Percentiles rank a stretch among this genome's conserved stretches.
phyloP scores from a whole-genome alignment of 495 filamentous ascomycete species.

The Astrocystis sublimbata region DNA sequence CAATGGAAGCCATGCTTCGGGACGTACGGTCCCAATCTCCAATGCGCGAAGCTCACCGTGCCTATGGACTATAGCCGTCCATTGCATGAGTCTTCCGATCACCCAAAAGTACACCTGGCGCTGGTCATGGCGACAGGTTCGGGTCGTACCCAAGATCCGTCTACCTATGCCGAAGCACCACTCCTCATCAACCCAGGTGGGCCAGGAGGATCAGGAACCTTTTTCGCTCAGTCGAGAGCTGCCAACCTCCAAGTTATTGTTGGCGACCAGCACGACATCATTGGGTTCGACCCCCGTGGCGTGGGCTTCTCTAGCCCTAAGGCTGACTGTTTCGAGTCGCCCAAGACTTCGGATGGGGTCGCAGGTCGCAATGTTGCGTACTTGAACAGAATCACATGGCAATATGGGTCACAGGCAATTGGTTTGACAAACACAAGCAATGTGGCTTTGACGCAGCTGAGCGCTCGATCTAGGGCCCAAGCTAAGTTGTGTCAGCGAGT shows the following conservation, averaged over 20 bases:
- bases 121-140: conserved; percentile 53
- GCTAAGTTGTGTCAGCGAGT: conserved; percentile 40
- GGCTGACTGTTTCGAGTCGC: conserved; percentile 33
- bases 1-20: conserved; percentile 42
- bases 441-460: conserved; percentile 33
- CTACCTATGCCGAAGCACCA: conserved; percentile 22
- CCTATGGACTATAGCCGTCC: conserved; percentile 57
- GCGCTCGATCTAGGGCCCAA: conserved; percentile 30
- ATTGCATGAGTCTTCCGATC: conserved; percentile 34
- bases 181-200: conserved; percentile 44
- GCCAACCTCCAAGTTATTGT: conserved; percentile 45
- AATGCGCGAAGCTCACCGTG: conserved; percentile 58
- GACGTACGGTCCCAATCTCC: conserved; percentile 33
- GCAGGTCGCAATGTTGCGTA: conserved; percentile 29
- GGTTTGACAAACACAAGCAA: conserved; percentile 43
- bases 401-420: conserved; percentile 18
- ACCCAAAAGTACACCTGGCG: conserved; percentile 51
- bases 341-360: conserved; percentile 17
- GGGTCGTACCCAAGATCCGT: conserved; percentile 51
- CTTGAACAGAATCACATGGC: conserved; percentile 27
- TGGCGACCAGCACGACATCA: conserved; percentile 34
- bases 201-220: conserved; percentile 52
- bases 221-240: conserved; percentile 39
- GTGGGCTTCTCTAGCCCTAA: conserved; percentile 36
- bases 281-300: conserved; percentile 41